Percentiles rank a stretch among this genome's conserved stretches.
phyloP scores from a whole-genome alignment of 2,329 filamentous ascomycete species.

The Drechslera avenae region DNA sequence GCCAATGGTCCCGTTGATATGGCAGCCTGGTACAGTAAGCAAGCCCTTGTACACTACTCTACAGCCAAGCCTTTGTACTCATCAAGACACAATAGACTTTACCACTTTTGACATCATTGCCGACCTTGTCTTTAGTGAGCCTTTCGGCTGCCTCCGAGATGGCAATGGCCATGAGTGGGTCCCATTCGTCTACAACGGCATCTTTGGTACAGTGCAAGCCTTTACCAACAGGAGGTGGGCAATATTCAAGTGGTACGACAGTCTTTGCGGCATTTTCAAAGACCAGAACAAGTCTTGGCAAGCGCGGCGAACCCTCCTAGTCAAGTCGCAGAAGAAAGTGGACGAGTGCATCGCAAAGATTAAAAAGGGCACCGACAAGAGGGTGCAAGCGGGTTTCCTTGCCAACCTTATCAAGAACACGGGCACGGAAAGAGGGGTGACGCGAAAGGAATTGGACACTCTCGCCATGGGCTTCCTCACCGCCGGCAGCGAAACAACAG shows the following conservation, averaged over 20 bases:
- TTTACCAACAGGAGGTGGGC: slow-evolving; percentile 24
- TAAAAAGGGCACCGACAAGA: slow-evolving; percentile 12
- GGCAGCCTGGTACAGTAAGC: slow-evolving; percentile 36
- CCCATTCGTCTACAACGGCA: slow-evolving; percentile 17
- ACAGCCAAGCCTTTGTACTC: neutral
- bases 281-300: slow-evolving; percentile 6
- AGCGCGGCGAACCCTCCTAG: slow-evolving; percentile 26
- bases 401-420: slow-evolving; percentile 32
- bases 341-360: slow-evolving; percentile 19
- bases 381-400: slow-evolving; percentile 34
- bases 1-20: slow-evolving; percentile 27
- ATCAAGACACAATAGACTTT: neutral
- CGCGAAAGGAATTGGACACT: slow-evolving; percentile 41
- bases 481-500: slow-evolving; percentile 56
- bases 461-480: slow-evolving; percentile 45
- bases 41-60: slow-evolving; percentile 1
- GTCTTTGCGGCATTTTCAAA: slow-evolving; percentile 14
- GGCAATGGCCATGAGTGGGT: slow-evolving; percentile 39
- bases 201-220: slow-evolving; percentile 13
- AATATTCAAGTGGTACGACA: slow-evolving; percentile 25
- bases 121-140: slow-evolving; percentile 40
- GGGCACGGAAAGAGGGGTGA: slow-evolving; percentile 20
- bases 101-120: slow-evolving; percentile 33
- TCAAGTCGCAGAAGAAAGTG: slow-evolving; percentile 22
- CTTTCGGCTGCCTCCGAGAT: slow-evolving; percentile 39